A percentile compares a stretch with the other conserved stretches of the same genome.
Conservation (phyloP, 163 green algal genomes). For the Coccomyxa subellipsoidea region DNA sequence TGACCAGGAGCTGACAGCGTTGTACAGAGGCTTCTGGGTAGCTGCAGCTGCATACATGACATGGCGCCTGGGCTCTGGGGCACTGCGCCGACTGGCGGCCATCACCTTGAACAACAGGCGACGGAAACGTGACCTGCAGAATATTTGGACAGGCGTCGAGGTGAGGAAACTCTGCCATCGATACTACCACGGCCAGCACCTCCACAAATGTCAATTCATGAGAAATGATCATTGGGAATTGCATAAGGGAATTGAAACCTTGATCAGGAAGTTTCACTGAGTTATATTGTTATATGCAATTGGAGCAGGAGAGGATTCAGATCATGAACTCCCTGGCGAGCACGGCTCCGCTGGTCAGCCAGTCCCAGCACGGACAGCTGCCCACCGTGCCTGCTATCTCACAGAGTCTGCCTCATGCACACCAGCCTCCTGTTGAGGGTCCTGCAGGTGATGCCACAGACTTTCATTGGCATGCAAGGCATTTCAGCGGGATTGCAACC, state of each 20-base stretch:
- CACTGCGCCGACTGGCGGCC: background rate
- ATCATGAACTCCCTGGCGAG: background rate
- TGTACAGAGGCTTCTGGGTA: background rate
- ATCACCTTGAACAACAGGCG: background rate
- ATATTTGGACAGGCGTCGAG: background rate
- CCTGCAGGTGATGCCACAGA: background rate
- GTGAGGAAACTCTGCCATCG: background rate
- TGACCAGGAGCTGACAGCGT: background rate
- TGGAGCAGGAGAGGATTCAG: background rate
- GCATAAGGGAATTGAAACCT: background rate
- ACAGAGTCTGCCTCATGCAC: background rate
- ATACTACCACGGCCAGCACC: no score
- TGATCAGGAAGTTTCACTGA: background rate
- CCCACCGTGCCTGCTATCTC: background rate
- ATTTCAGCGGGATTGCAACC: background rate
- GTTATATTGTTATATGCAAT: background rate
- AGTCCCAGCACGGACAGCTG: background rate
- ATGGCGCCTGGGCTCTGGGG: background rate
- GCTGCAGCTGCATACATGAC: background rate
- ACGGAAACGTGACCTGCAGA: background rate
- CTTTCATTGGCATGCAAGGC: background rate
- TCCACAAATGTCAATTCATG: no score
- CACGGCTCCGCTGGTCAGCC: background rate
- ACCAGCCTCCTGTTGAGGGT: background rate
- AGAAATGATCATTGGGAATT: no score